These are phyloP conservation scores for Deuterostichococcus epilithicus DNA, from an alignment of 139 green algal species.

Conservation along the genomic window DNA sequence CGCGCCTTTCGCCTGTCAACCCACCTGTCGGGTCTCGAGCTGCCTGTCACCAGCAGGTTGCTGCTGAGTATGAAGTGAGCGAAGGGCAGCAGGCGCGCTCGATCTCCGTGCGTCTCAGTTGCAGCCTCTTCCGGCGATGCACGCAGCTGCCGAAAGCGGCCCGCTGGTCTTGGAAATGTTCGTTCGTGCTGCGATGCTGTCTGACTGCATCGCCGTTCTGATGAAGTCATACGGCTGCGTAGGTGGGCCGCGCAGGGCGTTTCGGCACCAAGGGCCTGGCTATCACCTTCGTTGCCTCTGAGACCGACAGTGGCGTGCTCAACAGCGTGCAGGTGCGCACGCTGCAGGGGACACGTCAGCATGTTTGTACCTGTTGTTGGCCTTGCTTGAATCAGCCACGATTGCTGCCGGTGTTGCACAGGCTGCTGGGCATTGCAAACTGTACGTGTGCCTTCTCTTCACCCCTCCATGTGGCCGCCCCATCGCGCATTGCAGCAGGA, in stretches of 20 bases:
- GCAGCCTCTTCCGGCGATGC: no score
- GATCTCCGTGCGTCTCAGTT: no score
- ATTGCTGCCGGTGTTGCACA: not conserved
- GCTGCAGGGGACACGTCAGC: constrained; percentile 21
- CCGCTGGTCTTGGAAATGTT: no score
- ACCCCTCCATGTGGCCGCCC: not conserved
- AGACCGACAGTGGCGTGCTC: constrained; percentile 80
- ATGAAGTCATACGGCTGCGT: not conserved
- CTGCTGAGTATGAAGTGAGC: no score
- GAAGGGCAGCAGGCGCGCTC: no score
- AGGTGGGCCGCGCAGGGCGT: constrained; percentile 91
- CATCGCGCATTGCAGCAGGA: no score
- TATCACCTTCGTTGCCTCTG: constrained; percentile 95
- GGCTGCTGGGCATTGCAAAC: constrained; percentile 14
- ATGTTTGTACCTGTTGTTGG: not conserved
- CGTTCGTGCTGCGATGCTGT: not conserved
- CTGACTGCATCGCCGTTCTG: not conserved
- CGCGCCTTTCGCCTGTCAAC: no score
- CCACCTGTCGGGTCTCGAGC: no score
- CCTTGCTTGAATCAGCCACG: not conserved
- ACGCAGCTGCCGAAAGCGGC: no score
- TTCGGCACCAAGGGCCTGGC: constrained; percentile 99
- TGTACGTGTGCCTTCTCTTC: constrained; percentile 4
- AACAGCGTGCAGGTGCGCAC: constrained; percentile 36
- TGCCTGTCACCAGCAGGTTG: no score